Evolutionary conservation across 2,329 filamentous ascomycete species (phyloP).

Genomic region (Colletotrichum spinosum): DNA sequence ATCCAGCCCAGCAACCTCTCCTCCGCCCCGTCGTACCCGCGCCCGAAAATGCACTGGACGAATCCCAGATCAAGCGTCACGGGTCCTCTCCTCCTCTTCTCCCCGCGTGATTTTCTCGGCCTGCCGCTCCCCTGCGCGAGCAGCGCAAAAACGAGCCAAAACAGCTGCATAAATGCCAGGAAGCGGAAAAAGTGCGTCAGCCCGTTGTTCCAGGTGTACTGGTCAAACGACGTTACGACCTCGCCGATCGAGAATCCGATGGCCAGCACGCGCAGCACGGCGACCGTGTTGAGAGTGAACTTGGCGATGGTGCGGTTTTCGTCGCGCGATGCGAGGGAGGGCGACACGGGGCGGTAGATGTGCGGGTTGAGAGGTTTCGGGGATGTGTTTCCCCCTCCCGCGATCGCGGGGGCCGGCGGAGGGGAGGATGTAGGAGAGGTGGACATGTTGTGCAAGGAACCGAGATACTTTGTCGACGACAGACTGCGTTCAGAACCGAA

Average conservation of each 20-base stretch:
- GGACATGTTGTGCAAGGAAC: conserved; percentile 28
- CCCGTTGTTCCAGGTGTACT: neutral
- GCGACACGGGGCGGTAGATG: conserved; percentile 18
- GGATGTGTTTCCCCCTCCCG: neutral
- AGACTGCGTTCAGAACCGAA: too few relatives aligned
- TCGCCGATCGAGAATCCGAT: conserved; percentile 12
- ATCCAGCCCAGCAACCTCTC: conserved; percentile 8
- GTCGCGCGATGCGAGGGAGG: neutral
- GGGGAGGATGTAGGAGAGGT: neutral
- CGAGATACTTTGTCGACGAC: conserved; percentile 25
- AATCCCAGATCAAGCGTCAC: conserved; percentile 19
- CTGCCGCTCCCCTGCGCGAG: neutral
- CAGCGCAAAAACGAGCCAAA: conserved; percentile 19
- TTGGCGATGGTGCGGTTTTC: neutral
- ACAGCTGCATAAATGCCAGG: conserved; percentile 22
- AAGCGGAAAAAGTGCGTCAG: conserved; percentile 8
- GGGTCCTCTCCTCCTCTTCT: neutral
- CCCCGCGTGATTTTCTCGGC: neutral
- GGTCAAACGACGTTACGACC: conserved; percentile 1
- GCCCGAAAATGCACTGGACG: conserved; percentile 27
- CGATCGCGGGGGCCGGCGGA: conserved; percentile 1
- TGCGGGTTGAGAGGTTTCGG: conserved; percentile 12
- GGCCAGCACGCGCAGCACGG: conserved; percentile 12
- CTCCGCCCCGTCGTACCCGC: neutral
- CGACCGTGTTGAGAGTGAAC: conserved; percentile 19